Base-by-base conservation (phyloP, 306 rosid genomes). In the Gastrolobium bilobum region DNA sequence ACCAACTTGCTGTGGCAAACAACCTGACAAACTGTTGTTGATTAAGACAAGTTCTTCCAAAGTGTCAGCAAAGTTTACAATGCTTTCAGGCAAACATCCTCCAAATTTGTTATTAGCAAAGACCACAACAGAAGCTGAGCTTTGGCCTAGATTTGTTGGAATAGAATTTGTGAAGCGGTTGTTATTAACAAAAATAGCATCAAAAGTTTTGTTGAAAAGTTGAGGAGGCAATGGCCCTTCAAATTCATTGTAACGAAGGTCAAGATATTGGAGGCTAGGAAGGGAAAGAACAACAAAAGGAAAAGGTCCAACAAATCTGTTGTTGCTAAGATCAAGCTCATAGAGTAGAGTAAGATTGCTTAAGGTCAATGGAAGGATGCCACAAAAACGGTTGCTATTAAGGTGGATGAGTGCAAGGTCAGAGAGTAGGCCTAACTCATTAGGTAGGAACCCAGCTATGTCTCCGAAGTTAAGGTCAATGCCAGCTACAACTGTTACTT, bases 261-360 rank as follows among this genome's bases (percentile, higher is more conserved):
- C 99, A 53, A 95, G 97, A 72, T 33, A 93, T 0, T 4, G 42
- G 46, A 95, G 76, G 1, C 70, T 20, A 20, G 94, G 91, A 31
- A 95, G 94, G 51, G 85, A 82, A 56, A 95, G 88, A 42, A 95
- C 91, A 20, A 90, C 96, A 2, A 66, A 54, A 30, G 97, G 97
- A 75, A 95, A 95, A 37, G 97, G 88, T 6, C 98, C 98, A 1
- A 93, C 97, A 48, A 95, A 91, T 82, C 98, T 87, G 86, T 93
- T 95, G 86, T 85, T 93, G 77, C 97, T 89, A 3, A 95, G 70
- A 84, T 95, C 99, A 54, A 95, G 91, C 85, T 95, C 98, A 33
- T 75, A 81, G 67, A 95, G 98, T 8, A 69, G 86, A 0, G 88
- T 71, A 2, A 95, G 94, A 77, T 90, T 91, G 78, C 87, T 64